Evolutionary conservation across 331 rosid genomes (phyloP), one percentile per base, ranked within the genome.

Genomic region (Malus hybrid): DNA sequence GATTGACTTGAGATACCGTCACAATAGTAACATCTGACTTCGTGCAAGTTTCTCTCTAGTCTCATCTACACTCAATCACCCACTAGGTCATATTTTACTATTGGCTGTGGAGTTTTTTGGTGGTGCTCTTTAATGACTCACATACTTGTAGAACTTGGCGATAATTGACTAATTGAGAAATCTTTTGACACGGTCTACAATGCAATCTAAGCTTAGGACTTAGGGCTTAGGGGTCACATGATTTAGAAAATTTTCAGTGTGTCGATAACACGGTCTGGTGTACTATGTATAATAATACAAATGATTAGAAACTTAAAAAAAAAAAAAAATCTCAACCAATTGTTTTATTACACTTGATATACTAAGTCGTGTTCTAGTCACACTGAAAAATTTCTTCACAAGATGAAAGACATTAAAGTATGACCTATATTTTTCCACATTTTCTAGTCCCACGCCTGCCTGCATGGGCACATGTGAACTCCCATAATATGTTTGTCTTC

Each of bases 381-480:
- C 1, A 42, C 1, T 42, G 4, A 3, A 42, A 42, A 10, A 3
- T 10, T 42, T 10, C 13, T 42, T 42, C 46, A 42, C 46, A 42
- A 42, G 46, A 42, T 42, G 46, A 42, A 10, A 42, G 46, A 44
- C 14, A 44, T 44, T 44, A 44, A 44, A 3, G 50, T 44, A 44
- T 10, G 14, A 44, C 50, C 50, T 44, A 44, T 0, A 44, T 11
- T 79, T 74, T 64, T 46, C 79, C 81, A 73, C 31, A 71, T 78
- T 78, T 83, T 74, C 74, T 79, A 85, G 80, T 74, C 77, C 76
- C 83, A 69, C 80, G 75, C 84, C 84, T 79, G 87, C 88, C 83
- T 79, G 87, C 88, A 84, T 78, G 88, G 39, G 75, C 84, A 70
- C 92, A 83, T 86, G 93, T 77, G 91, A 84, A 81, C 54, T 71